Base-by-base conservation (phyloP, 768 basidiomycete genomes). In the Lactarius hatsudake region DNA sequence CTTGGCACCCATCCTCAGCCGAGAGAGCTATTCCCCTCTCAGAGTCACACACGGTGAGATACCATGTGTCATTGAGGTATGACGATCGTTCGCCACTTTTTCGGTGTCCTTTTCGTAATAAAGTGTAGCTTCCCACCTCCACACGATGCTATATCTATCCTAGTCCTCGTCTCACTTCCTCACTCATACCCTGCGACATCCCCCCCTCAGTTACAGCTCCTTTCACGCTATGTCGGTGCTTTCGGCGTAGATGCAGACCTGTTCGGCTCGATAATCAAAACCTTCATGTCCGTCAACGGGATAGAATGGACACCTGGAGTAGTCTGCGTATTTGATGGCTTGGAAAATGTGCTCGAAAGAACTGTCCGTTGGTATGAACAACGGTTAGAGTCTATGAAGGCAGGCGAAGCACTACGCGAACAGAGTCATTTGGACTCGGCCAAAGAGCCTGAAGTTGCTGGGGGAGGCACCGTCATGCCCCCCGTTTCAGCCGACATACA, bases 261-360 rank as follows among this genome's bases (percentile, higher is more conserved):
- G 20, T 96, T 95, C 73, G 92, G 91, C 28, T 83, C 83, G 1
- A 82, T 94, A 42, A 79, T 94, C 23, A 84, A 90, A 45, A 94
- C 90, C 0, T 96, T 84, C 75, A 93, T 95, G 63, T 93, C 93
- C 4, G 73, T 81, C 26, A 84, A 82, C 62, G 91, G 89, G 8
- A 83, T 92, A n/a, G 89, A 93, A 69, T 96, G 90, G 86, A 79
- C 81, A 3, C 79, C 83, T 28, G 92, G 87, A 36, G 81, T 80
- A 1, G 87, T 94, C 20, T 93, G 91, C 69, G 89, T 95, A 15
- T 96, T 94, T 73, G 94, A 96, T 69, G 94, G 94, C 13, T 76
- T 95, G 32, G 91, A 94, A 76, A 86, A 81, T 71, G 84, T 91
- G 12, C 75, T 89, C 36, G 91, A 93, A 57, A 79, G 80, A 18